These are phyloP conservation scores for Pseudogymnoascus sp. DNA, from an alignment of 2,329 filamentous ascomycete genomes.

Conservation along the genomic window DNA sequence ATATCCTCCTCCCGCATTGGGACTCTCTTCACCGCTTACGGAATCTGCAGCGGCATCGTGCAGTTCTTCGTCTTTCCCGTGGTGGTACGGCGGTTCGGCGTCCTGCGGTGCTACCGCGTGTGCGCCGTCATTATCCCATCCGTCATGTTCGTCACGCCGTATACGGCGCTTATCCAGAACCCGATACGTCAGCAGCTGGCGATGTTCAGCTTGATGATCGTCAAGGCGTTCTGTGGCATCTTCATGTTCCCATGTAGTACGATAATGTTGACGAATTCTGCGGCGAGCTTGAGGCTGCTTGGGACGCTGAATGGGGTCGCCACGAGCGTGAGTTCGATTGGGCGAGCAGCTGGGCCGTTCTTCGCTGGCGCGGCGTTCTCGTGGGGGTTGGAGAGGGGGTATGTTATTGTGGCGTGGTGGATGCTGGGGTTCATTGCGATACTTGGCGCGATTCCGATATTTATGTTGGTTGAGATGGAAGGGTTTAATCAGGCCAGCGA, in stretches of 20 bases:
- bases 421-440: slow-evolving; percentile 57
- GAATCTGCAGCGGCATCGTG: slow-evolving; percentile 67
- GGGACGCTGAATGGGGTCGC: slow-evolving; percentile 89
- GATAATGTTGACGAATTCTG: slow-evolving; percentile 85
- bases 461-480: slow-evolving; percentile 66
- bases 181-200: slow-evolving; percentile 46
- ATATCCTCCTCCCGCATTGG: slow-evolving; percentile 68
- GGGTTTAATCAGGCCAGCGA: slow-evolving; percentile 46
- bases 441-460: slow-evolving; percentile 63
- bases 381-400: slow-evolving; percentile 66
- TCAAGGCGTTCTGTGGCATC: slow-evolving; percentile 70
- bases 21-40: slow-evolving; percentile 76
- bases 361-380: slow-evolving; percentile 66
- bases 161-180: slow-evolving; percentile 57
- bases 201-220: slow-evolving; percentile 61
- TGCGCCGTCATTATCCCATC: slow-evolving; percentile 63
- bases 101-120: slow-evolving; percentile 65
- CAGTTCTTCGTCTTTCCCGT: slow-evolving; percentile 84
- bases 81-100: slow-evolving; percentile 64
- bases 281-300: slow-evolving; percentile 64
- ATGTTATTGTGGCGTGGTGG: slow-evolving; percentile 77
- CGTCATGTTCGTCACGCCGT: slow-evolving; percentile 75
- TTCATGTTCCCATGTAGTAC: slow-evolving; percentile 85
- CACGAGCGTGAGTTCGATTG: slow-evolving; percentile 73
- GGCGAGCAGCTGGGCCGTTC: slow-evolving; percentile 72